phyloP scores from a whole-genome alignment of 352 stramenopile genomes.

The Plasmopara muralis region DNA sequence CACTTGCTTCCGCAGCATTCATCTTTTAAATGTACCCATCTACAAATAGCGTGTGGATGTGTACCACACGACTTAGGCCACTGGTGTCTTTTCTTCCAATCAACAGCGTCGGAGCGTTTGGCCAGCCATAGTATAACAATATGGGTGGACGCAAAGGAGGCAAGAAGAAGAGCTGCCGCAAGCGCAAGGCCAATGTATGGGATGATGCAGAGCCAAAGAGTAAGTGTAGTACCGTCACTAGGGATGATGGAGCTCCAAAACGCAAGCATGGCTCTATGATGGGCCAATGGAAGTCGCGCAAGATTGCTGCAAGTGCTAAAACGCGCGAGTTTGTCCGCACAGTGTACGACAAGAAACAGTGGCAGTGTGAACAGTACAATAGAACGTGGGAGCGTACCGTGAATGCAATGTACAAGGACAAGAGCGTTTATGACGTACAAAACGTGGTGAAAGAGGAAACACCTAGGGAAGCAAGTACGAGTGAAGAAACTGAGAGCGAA shows the following conservation, averaged over 20 bases:
- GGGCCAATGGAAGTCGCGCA: constrained; percentile 65
- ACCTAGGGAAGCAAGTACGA: constrained; percentile 4
- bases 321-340: constrained; percentile 35
- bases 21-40: constrained; percentile 5
- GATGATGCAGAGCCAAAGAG: constrained; percentile 34
- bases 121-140: constrained; percentile 29
- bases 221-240: not conserved
- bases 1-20: constrained; percentile 25
- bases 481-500: constrained; percentile 13
- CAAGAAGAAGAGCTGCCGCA: constrained; percentile 38
- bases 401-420: constrained; percentile 38
- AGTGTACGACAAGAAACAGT: constrained; percentile 42
- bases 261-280: constrained; percentile 52
- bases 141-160: constrained; percentile 31
- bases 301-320: constrained; percentile 39
- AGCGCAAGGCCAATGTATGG: constrained; percentile 50
- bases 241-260: constrained; percentile 14
- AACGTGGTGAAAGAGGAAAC: not conserved
- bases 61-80: constrained; percentile 6
- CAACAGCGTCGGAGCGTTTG: not conserved
- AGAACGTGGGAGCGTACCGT: constrained; percentile 25
- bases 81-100: constrained; percentile 22
- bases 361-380: constrained; percentile 37
- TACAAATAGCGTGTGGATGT: not conserved
- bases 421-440: constrained; percentile 12